These are phyloP conservation scores for Begonia peltatifolia DNA, from an alignment of 306 rosid species.

Conservation along the genomic window DNA sequence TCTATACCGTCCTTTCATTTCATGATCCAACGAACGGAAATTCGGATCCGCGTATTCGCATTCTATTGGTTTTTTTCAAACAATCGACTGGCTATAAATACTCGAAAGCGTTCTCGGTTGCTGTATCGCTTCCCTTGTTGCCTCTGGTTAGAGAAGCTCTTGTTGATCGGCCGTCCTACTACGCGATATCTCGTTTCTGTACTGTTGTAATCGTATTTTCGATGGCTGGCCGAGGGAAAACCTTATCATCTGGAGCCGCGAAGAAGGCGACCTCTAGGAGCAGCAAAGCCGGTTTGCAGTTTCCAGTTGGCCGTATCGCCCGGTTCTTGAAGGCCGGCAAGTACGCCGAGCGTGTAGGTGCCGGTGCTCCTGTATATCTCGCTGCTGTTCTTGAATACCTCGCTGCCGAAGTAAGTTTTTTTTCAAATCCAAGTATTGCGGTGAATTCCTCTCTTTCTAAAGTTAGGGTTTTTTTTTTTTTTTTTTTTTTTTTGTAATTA, in stretches of 20 bases:
- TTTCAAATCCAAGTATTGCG: neutral
- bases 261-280: slow-evolving; percentile 83
- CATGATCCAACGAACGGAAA: too few relatives aligned
- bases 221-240: slow-evolving; percentile 77
- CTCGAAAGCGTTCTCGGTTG: too few relatives aligned
- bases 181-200: too few relatives aligned
- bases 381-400: slow-evolving; percentile 89
- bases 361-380: slow-evolving; percentile 90
- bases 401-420: slow-evolving; percentile 52
- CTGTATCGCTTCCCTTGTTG: too few relatives aligned
- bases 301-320: slow-evolving; percentile 90
- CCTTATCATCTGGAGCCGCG: slow-evolving; percentile 54
- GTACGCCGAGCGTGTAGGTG: slow-evolving; percentile 85
- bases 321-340: slow-evolving; percentile 80
- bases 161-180: too few relatives aligned
- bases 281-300: slow-evolving; percentile 83
- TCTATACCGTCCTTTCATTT: too few relatives aligned
- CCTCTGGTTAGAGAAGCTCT: too few relatives aligned
- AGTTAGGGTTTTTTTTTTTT: slow-evolving; percentile 27
- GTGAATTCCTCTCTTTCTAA: neutral
- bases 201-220: neutral
- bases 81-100: too few relatives aligned
- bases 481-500: neutral
- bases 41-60: too few relatives aligned
- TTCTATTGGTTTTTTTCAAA: too few relatives aligned